phyloP scores from a whole-genome alignment of 306 rosid genomes.

The Lithocarpus polystachyus region DNA sequence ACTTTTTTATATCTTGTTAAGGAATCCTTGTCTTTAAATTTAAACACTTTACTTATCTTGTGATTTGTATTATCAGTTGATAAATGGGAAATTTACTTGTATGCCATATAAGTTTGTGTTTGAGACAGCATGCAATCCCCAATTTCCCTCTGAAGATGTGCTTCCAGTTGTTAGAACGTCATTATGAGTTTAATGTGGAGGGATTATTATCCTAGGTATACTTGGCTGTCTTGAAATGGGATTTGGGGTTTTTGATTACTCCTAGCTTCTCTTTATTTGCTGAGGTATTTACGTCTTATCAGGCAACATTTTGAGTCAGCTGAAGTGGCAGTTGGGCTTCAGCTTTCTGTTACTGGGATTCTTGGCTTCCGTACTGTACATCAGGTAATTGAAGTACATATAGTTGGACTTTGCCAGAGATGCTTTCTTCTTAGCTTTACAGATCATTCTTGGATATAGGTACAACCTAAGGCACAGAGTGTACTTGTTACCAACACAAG shows the following conservation, averaged over 20 bases:
- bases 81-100: too few species aligned
- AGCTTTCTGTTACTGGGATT: conserved; percentile 86
- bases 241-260: conserved; percentile 8
- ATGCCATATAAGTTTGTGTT: too few species aligned
- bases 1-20: too few species aligned
- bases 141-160: not conserved
- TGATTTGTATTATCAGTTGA: too few species aligned
- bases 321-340: conserved; percentile 75
- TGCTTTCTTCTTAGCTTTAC: conserved; percentile 21
- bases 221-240: conserved; percentile 6
- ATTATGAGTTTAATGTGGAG: too few species aligned
- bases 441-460: conserved; percentile 41
- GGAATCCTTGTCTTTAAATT: too few species aligned
- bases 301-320: conserved; percentile 85
- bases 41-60: too few species aligned
- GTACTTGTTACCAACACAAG: conserved; percentile 66
- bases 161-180: not conserved
- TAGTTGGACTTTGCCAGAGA: not conserved
- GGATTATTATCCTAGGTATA: not conserved
- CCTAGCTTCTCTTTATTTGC: conserved; percentile 22
- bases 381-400: conserved; percentile 55
- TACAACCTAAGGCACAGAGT: conserved; percentile 91
- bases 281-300: conserved; percentile 28
- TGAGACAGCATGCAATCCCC: not conserved
- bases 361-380: conserved; percentile 89